Base-by-base conservation (phyloP, 2,329 filamentous ascomycete genomes). In the Sporothrix pseudoabietina region DNA sequence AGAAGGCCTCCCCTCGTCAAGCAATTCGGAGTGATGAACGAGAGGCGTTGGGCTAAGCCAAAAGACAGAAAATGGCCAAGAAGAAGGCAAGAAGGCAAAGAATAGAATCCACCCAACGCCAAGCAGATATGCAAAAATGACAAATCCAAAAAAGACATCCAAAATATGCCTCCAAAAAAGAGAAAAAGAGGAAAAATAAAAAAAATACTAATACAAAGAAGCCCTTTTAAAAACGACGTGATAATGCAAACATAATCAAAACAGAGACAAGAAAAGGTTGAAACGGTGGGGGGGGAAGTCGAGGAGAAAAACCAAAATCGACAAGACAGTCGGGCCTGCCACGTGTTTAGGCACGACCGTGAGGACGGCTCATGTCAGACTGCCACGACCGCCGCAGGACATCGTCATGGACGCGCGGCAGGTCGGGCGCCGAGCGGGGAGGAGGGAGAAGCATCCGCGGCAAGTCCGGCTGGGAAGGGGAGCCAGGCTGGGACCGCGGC, bases 401-500 rank as follows among this genome's bases (percentile, higher is more conserved):
- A 65, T 87, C 83, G 71, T 87, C 85, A 30, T 84, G 82, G 47
- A 87, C 84, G 47, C 83, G 83, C 73, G 85, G 83, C 57, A 86
- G 77, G 69, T 87, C 78, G 2, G 78, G 77, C 61, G 54, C 65
- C 22, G 74, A 73, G 12, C 69, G 74, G 0, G 75, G 74, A 9
- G 76, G 76, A 32, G 76, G 74, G 1, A 76, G 75, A 2, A 76
- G 70, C 44, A 59, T 65, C 41, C 30, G 74, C 4, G 73, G 71
- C 55, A 75, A 30, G 4, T 76, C 72, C 0, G 68, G 19, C 49
- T 77, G 73, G 1, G 72, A 69, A 1, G 72, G 65, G 1, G 71
- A 69, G 3, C 68, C 30, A 16, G 72, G 57, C 26, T 70, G 73
- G 4, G 73, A 71, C 4, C 57, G 69, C 32, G 61, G 63, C n/a